A percentile compares a stretch with the other conserved stretches of the same genome.
phyloP scores from a whole-genome alignment of 495 filamentous ascomycete species.

The Xylaria bambusicola region DNA sequence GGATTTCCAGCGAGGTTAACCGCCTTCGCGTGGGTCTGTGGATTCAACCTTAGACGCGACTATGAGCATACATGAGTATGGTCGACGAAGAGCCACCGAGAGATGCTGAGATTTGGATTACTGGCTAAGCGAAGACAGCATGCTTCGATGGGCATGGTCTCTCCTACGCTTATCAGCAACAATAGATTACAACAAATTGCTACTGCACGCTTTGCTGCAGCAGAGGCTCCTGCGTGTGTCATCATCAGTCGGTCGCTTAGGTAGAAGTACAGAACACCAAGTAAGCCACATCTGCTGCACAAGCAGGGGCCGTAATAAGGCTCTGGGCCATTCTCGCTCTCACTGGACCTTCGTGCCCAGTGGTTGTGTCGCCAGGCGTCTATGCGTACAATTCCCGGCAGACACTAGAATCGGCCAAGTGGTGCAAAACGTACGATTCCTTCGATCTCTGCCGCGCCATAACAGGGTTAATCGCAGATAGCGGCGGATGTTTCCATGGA shows the following conservation, averaged over 20 bases:
- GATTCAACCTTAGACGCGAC: no score
- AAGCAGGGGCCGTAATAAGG: background rate
- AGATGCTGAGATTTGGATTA: background rate
- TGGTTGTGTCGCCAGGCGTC: background rate
- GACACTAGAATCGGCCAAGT: slow-evolving; percentile 3
- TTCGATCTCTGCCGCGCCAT: background rate
- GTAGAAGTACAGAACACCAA: background rate
- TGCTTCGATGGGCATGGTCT: background rate
- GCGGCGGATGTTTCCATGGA: slow-evolving; percentile 2
- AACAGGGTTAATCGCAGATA: slow-evolving; percentile 9
- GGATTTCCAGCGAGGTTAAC: no score
- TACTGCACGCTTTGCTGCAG: background rate
- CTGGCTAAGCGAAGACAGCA: background rate
- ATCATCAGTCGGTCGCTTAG: background rate
- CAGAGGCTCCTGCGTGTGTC: background rate
- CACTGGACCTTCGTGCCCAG: background rate
- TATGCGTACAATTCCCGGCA: background rate
- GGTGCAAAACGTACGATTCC: slow-evolving; percentile 8
- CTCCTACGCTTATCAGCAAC: no score
- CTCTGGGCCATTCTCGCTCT: slow-evolving; percentile 4
- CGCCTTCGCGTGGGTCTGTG: no score
- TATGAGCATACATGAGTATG: no score
- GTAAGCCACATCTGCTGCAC: slow-evolving; percentile 11
- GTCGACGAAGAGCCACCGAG: background rate
- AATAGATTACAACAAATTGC: background rate